Conservation (phyloP, 2,329 filamentous ascomycete species). For the Teratosphaeria pseudoeucalypti region DNA sequence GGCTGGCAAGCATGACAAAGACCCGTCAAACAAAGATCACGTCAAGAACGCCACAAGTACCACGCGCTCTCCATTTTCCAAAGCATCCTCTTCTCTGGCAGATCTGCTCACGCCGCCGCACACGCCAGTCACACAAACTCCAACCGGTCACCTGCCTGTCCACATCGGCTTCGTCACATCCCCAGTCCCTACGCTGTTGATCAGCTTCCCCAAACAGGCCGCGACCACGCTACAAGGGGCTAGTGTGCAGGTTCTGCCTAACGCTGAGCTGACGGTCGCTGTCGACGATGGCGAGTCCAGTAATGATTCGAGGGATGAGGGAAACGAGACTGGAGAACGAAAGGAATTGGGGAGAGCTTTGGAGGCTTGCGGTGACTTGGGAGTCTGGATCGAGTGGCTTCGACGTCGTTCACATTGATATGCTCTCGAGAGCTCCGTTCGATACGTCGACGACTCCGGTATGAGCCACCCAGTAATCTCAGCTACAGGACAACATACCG, state of each 20-base stretch:
- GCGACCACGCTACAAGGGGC: constrained; percentile 43
- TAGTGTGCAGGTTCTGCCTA: constrained; percentile 48
- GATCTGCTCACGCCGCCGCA: constrained; percentile 7
- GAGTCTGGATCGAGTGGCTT: constrained; percentile 42
- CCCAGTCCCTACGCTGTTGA: constrained; percentile 20
- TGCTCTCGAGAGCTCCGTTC: neutral
- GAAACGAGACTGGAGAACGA: constrained; percentile 15
- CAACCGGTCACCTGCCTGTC: constrained; percentile 12
- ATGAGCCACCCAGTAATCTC: neutral
- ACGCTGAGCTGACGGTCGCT: constrained; percentile 47
- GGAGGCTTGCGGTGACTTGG: constrained; percentile 39
- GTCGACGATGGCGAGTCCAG: neutral
- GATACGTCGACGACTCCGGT: neutral
- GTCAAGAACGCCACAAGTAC: neutral
- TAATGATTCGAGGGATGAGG: constrained; percentile 19
- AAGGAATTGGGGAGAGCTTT: constrained; percentile 34
- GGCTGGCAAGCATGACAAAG: neutral
- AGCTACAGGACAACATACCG: neutral
- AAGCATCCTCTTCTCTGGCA: constrained; percentile 3
- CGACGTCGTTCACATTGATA: neutral
- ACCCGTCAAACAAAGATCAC: neutral
- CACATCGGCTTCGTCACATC: constrained; percentile 23
- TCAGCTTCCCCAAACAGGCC: constrained; percentile 25
- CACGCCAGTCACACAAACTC: neutral
- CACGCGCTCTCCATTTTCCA: neutral